These are phyloP conservation scores for Tylopilus balloui DNA, from an alignment of 768 basidiomycete species.

Conservation along the genomic window DNA sequence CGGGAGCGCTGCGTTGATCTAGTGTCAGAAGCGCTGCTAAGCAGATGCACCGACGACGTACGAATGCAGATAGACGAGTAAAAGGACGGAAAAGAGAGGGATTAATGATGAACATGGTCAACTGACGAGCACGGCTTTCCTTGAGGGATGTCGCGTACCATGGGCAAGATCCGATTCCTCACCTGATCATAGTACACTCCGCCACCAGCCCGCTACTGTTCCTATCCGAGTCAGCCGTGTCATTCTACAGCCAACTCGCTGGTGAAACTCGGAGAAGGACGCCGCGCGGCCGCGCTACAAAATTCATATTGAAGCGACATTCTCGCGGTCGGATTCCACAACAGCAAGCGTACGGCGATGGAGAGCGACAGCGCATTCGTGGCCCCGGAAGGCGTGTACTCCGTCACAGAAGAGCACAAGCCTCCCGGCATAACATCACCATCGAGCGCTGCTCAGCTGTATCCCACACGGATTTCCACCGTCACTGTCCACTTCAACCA, in stretches of 20 bases:
- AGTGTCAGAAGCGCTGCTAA: not conserved
- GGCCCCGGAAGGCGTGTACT: slow-evolving; percentile 87
- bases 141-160: not conserved
- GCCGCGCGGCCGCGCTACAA: not conserved
- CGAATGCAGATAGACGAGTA: slow-evolving; percentile 15
- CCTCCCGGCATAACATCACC: slow-evolving; percentile 45
- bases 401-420: slow-evolving; percentile 83
- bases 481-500: slow-evolving; percentile 60
- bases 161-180: slow-evolving; percentile 27
- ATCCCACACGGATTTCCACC: slow-evolving; percentile 61
- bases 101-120: slow-evolving; percentile 22
- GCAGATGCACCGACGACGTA: slow-evolving; percentile 2
- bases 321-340: slow-evolving; percentile 18
- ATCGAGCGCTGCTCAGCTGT: slow-evolving; percentile 33
- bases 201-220: not conserved
- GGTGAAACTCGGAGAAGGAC: slow-evolving; percentile 2
- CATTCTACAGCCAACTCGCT: not conserved
- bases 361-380: slow-evolving; percentile 84
- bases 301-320: not conserved
- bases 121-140: not conserved
- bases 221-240: not conserved
- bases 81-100: slow-evolving; percentile 17
- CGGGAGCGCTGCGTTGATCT: slow-evolving; percentile 3
- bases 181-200: slow-evolving; percentile 9
- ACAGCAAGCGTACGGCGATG: slow-evolving; percentile 38